Evolutionary conservation across 495 filamentous ascomycete species (phyloP), one percentile per base, ranked within the genome.

Genomic region (Haplographium delicatum): DNA sequence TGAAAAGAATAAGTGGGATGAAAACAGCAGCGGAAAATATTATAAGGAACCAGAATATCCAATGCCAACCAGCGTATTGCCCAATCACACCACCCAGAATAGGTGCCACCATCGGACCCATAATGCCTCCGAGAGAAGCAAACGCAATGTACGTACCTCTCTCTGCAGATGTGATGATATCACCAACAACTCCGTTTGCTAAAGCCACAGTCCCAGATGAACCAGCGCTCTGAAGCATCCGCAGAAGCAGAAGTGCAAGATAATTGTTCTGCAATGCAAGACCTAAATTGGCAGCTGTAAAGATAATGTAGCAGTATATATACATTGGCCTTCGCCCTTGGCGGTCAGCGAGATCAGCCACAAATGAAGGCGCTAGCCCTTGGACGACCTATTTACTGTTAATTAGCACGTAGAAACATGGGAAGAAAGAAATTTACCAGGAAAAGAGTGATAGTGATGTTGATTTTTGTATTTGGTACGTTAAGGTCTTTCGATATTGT

Each of bases 41-140:
- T 35, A 71, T 59, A 22, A 88, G 63, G 44, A 88, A 84, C 79
- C 79, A 86, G 61, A 88, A 89, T 25, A 85, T 82, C 38, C 68
- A 69, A 22, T 81, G 67, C 85, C 84, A 88, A 1, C 82, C 82
- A 1, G 83, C 65, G 33, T 69, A 82, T 31, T 84, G 68, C 7
- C 70, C 66, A 11, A 88, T 59, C 1, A 80, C 54, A 1, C 83
- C 84, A 10, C 84, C 83, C 5, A 88, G 71, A 13, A 84, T 67
- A 0, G 81, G 81, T 3, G 76, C 78, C 3, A 85, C 48, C 0
- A 76, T 68, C 2, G 80, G 78, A 0, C 76, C 79, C n/a, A 73
- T 8, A 0, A 56, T 59, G 3, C 52, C 59, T 16, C 61, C 65
- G 18, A 69, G 5, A 0, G 58, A 58, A 7, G 60, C 60, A 51